These are phyloP conservation scores for Capronia americana DNA, from an alignment of 2,329 filamentous ascomycete species.

Conservation along the genomic window DNA sequence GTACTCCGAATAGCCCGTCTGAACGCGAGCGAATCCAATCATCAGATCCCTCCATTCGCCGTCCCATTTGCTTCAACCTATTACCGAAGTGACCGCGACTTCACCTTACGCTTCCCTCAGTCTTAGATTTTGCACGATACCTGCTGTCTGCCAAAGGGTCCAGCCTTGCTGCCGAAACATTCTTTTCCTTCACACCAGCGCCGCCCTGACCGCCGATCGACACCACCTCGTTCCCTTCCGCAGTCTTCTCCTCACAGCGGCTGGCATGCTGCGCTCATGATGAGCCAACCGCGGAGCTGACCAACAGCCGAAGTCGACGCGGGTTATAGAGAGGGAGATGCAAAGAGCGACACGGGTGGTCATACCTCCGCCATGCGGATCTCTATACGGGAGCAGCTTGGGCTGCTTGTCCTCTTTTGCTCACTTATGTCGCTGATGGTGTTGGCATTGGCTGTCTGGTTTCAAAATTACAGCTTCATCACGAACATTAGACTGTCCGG, in stretches of 20 bases:
- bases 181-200: background rate
- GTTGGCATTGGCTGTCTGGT: slow-evolving; percentile 76
- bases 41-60: background rate
- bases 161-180: background rate
- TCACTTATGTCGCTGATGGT: slow-evolving; percentile 77
- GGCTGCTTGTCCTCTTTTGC: slow-evolving; percentile 75
- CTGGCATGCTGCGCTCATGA: slow-evolving; percentile 7
- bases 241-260: background rate
- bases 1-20: slow-evolving; percentile 5
- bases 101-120: background rate
- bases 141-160: background rate
- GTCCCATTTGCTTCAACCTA: slow-evolving; percentile 13
- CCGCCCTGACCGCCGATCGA: background rate
- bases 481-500: slow-evolving; percentile 63
- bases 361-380: slow-evolving; percentile 69
- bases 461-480: slow-evolving; percentile 68
- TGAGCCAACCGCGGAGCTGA: slow-evolving; percentile 22
- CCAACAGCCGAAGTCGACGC: slow-evolving; percentile 14
- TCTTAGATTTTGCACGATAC: background rate
- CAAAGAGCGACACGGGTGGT: slow-evolving; percentile 18
- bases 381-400: slow-evolving; percentile 86
- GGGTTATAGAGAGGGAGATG: slow-evolving; percentile 23
- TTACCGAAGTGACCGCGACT: slow-evolving; percentile 10
- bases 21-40: slow-evolving; percentile 8
- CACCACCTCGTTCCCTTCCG: background rate